Percentiles rank a stretch among this genome's conserved stretches.
Evolutionary conservation across 2,329 filamentous ascomycete species (phyloP).

Genomic region (Fusarium musae): DNA sequence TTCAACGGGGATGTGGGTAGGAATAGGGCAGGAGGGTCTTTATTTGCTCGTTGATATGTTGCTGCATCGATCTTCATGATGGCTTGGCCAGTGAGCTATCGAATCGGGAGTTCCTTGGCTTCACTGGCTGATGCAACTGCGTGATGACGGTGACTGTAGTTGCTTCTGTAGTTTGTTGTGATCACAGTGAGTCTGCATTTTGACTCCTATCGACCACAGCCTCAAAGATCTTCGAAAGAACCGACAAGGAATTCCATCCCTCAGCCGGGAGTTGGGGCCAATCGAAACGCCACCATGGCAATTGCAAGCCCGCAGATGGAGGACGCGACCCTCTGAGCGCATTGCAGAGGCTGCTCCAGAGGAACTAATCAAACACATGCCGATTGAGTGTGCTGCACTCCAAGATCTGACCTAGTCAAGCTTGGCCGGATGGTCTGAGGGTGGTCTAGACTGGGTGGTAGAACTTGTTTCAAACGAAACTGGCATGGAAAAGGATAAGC

Average conservation of each 20-base stretch:
- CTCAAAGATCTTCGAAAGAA: neutral
- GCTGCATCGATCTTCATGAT: neutral
- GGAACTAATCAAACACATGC: neutral
- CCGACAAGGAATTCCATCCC: neutral
- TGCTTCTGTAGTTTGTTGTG: neutral
- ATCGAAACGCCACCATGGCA: constrained; percentile 1
- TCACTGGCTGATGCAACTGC: neutral
- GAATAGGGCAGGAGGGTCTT: neutral
- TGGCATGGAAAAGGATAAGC: neutral
- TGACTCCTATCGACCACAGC: neutral
- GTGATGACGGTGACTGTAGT: constrained; percentile 1
- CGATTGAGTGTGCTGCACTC: neutral
- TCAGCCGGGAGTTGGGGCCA: neutral
- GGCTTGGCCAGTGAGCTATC: neutral
- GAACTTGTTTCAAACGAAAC: constrained; percentile 5
- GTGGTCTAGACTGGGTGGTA: neutral
- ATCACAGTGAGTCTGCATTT: neutral
- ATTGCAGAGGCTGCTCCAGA: neutral
- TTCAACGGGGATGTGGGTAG: neutral
- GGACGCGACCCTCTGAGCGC: neutral
- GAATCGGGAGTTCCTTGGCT: neutral
- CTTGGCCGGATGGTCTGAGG: neutral
- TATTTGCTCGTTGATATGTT: neutral
- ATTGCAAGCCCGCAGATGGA: neutral
- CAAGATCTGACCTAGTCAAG: neutral